phyloP scores from a whole-genome alignment of 352 stramenopile genomes.

The Pythium phragmitis region DNA sequence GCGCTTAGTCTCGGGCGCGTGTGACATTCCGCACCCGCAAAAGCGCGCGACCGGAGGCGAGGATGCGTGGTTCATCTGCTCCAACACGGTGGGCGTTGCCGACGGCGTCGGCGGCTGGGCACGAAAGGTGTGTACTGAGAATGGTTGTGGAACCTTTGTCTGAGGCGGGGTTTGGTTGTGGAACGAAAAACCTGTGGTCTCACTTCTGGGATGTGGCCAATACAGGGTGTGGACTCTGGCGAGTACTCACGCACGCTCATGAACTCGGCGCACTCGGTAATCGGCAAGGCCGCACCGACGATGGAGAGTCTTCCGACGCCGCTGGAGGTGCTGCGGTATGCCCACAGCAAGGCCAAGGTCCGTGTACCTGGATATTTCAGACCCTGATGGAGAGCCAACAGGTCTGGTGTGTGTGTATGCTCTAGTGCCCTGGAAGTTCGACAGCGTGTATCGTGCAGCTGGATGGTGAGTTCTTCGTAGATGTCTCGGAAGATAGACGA shows the following conservation, averaged over 20 bases:
- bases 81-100: constrained; percentile 77
- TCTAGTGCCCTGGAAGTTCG: constrained; percentile 73
- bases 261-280: constrained; percentile 41
- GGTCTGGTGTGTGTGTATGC: constrained; percentile 2
- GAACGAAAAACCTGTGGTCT: background rate
- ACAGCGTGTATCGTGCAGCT: constrained; percentile 85
- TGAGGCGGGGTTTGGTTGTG: background rate
- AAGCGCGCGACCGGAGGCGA: constrained; percentile 83
- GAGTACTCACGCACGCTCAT: constrained; percentile 87
- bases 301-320: constrained; percentile 42
- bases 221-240: constrained; percentile 80
- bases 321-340: constrained; percentile 67
- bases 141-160: background rate
- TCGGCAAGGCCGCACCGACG: constrained; percentile 20
- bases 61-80: constrained; percentile 82
- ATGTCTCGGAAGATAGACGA: background rate
- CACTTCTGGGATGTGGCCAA: background rate
- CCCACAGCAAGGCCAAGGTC: constrained; percentile 64
- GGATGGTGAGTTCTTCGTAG: constrained; percentile 37
- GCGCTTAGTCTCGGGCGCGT: constrained; percentile 63
- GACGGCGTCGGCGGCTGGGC: constrained; percentile 88
- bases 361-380: background rate
- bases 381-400: background rate
- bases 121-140: constrained; percentile 47
- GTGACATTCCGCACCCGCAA: constrained; percentile 77